Evolutionary conservation across 768 basidiomycete species (phyloP), one percentile per base, ranked within the genome.

Genomic region (Pleurotus citrinopileatus): DNA sequence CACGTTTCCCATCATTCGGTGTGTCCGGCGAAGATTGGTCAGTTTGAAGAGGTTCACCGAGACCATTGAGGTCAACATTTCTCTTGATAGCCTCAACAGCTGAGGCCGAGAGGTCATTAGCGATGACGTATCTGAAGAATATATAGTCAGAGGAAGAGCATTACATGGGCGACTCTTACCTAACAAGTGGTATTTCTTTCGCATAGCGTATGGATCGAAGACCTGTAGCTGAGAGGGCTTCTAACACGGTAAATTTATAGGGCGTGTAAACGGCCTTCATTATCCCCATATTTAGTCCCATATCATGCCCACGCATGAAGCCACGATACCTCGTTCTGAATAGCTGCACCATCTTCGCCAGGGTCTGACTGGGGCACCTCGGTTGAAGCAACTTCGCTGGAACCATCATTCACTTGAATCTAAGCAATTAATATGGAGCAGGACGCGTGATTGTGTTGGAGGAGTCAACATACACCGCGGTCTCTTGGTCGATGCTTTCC

Each of bases 181-280:
- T 91, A 54, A 93, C 81, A 38, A 88, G 79, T 1, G 95, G 94
- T 7, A 99, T 94, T 70, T 99, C 97, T 62, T 97, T 94, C 0
- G 95, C 96, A 67, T 98, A 99, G 29, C 97, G 90, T 52, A 99
- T 97, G 1, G 95, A 89, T 5, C 97, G 86, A 23, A 99, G 78
- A 26, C 97, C 97, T 0, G 96, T 98, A 0, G 97, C 97, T 15
- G 95, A 95, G 27, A 99, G 82, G 0, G 95, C 93, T 70, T 99
- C 97, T 8, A 99, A 76, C 15, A 97, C 78, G 15, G 86, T 84
- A 60, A 94, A 82, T 60, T 81, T 86, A 59, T 84, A 77, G 0
- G 83, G 79, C 17, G 68, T 73, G 65, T 81, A 87, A 76, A 83
- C 53, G 26, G n/a, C n/a, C n/a, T n/a, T n/a, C n/a, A n/a, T n/a